Evolutionary conservation across 2,329 filamentous ascomycete genomes (phyloP).

Genomic region (Diaporthe helianthi): DNA sequence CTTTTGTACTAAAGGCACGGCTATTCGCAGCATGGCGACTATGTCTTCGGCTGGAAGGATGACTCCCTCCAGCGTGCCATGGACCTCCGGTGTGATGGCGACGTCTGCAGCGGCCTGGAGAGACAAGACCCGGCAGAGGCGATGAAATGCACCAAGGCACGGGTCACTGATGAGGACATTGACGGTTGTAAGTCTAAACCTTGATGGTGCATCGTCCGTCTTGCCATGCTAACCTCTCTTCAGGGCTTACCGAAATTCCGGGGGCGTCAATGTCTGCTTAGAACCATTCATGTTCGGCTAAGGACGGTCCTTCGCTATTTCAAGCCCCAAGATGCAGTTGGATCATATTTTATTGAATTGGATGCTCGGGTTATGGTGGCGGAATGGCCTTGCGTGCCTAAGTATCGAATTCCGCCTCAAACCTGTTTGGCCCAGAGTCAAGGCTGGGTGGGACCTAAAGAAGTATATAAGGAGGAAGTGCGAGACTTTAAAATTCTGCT

Average conservation of each 20-base stretch:
- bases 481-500: not conserved
- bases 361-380: not conserved
- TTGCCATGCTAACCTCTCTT: not conserved
- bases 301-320: not conserved
- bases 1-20: conserved; percentile 38
- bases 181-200: not conserved
- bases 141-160: conserved; percentile 10
- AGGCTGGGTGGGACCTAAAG: too few species aligned
- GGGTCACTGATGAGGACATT: not conserved
- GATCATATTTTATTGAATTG: not conserved
- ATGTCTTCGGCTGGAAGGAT: conserved; percentile 48
- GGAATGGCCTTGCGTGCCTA: not conserved
- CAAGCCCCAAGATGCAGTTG: not conserved
- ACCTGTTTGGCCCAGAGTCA: not conserved
- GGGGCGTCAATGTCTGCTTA: not conserved
- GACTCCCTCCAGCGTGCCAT: conserved; percentile 43
- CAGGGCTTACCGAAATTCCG: conserved; percentile 12
- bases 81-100: conserved; percentile 16
- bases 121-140: conserved; percentile 1
- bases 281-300: not conserved
- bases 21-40: conserved; percentile 48
- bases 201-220: fast-evolving
- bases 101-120: not conserved
- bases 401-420: too few species aligned
- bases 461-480: not conserved